These are phyloP conservation scores for Sporothrix brunneoviolacea DNA, from an alignment of 2,329 filamentous ascomycete species.

Conservation along the genomic window DNA sequence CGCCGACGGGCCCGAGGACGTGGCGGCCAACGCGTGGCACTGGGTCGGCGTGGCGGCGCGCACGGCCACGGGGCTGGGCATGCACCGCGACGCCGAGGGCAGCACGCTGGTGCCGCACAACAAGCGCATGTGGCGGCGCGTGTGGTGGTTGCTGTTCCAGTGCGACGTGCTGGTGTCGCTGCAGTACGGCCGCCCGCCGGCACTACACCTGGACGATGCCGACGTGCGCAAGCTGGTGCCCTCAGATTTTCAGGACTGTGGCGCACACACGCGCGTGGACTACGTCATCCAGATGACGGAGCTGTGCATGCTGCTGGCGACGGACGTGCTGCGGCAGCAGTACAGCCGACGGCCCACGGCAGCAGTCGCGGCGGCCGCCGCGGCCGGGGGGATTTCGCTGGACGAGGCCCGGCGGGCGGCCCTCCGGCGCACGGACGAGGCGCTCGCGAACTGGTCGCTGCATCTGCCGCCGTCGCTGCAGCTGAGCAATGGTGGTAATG, in stretches of 20 bases:
- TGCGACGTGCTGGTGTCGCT: conserved; percentile 7
- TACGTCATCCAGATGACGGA: not conserved
- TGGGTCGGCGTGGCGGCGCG: conserved; percentile 48
- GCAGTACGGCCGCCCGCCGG: conserved; percentile 2
- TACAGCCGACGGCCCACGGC: too few relatives aligned
- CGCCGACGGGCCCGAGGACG: conserved; percentile 47
- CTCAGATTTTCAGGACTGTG: conserved; percentile 1
- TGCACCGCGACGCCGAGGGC: conserved; percentile 35
- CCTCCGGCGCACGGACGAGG: conserved; percentile 1
- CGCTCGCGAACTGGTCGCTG: conserved; percentile 1
- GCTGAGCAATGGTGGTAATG: not conserved
- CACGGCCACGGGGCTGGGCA: conserved; percentile 47
- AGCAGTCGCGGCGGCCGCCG: not conserved
- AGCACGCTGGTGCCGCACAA: conserved; percentile 24
- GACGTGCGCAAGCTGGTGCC: conserved; percentile 4
- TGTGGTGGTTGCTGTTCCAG: conserved; percentile 12
- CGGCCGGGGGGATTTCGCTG: not conserved
- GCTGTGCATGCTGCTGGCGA: not conserved
- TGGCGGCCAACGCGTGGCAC: conserved; percentile 44
- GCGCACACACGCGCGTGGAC: not conserved
- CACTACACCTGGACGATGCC: not conserved
- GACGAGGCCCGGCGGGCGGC: not conserved
- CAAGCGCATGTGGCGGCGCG: conserved; percentile 28
- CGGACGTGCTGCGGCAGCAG: not conserved
- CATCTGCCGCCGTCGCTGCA: conserved; percentile 2